A percentile compares a stretch with the other conserved stretches of the same genome.
Evolutionary conservation across 176 grass and related monocot species (phyloP).

Genomic region (Neostapfia colusana): DNA sequence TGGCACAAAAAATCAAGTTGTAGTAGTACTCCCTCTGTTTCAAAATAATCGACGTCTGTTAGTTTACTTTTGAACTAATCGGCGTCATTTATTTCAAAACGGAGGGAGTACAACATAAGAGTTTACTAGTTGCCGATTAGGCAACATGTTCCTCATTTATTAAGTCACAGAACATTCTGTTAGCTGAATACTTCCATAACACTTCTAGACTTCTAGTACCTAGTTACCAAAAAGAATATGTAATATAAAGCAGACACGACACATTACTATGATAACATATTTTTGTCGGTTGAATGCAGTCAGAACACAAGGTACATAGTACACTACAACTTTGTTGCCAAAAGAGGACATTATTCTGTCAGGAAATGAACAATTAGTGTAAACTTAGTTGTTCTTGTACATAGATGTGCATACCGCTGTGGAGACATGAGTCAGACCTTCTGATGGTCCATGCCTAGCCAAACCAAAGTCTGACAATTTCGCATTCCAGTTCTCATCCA

Average conservation of each 20-base stretch:
- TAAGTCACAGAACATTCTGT: not conserved
- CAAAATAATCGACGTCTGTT: too few relatives aligned
- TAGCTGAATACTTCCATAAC: not conserved
- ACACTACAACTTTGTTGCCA: not conserved
- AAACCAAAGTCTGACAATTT: constrained; percentile 98
- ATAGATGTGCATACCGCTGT: constrained; percentile 65
- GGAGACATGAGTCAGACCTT: constrained; percentile 94
- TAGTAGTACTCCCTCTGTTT: too few relatives aligned
- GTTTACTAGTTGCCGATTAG: not conserved
- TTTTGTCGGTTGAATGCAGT: not conserved
- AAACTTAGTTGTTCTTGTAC: not conserved
- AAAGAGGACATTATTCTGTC: constrained; percentile 22
- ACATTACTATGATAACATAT: not conserved
- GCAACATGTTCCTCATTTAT: not conserved
- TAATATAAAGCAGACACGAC: not conserved
- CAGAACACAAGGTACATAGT: not conserved
- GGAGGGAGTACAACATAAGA: too few relatives aligned
- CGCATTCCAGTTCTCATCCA: constrained; percentile 94
- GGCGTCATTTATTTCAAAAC: too few relatives aligned
- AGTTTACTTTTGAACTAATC: too few relatives aligned
- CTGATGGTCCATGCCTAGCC: constrained; percentile 90
- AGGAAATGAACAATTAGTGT: not conserved
- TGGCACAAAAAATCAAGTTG: not conserved
- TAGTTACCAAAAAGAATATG: not conserved
- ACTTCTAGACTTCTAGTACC: not conserved